A percentile compares a stretch with the other conserved stretches of the same genome.
Conservation (phyloP, 352 stramenopile genomes). For the Globisporangium irregulare region DNA sequence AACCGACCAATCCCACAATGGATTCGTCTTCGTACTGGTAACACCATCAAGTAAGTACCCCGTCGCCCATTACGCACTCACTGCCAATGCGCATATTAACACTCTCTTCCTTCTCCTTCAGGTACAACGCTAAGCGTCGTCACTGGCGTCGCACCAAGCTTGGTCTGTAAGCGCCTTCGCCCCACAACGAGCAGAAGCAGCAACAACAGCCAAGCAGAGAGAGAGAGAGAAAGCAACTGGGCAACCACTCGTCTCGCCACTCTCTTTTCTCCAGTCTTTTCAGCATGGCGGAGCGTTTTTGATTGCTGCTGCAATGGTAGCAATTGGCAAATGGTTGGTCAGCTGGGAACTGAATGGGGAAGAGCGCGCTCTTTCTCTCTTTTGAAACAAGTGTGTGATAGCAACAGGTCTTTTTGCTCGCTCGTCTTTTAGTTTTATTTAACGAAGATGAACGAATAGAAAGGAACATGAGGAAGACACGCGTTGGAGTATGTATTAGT, state of each 20-base stretch:
- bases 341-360: background rate
- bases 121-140: slow-evolving; percentile 99
- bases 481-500: background rate
- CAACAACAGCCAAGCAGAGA: slow-evolving; percentile 11
- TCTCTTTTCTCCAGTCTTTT: background rate
- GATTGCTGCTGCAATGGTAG: background rate
- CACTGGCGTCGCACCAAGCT: slow-evolving; percentile 99
- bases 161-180: slow-evolving; percentile 92
- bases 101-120: slow-evolving; percentile 21
- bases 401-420: slow-evolving; percentile 14
- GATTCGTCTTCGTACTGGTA: slow-evolving; percentile 99
- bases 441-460: slow-evolving; percentile 14
- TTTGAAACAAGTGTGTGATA: slow-evolving; percentile 14
- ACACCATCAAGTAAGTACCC: slow-evolving; percentile 92
- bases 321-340: background rate
- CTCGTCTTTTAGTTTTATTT: slow-evolving; percentile 1
- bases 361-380: background rate
- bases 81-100: background rate
- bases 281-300: background rate
- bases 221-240: background rate
- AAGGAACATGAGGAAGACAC: slow-evolving; percentile 18
- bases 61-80: background rate
- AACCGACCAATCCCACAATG: slow-evolving; percentile 99
- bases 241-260: background rate
- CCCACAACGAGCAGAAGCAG: slow-evolving; percentile 7